Evolutionary conservation across 306 rosid species (phyloP), one percentile per base, ranked within the genome.

Genomic region (Vigna angularis): DNA sequence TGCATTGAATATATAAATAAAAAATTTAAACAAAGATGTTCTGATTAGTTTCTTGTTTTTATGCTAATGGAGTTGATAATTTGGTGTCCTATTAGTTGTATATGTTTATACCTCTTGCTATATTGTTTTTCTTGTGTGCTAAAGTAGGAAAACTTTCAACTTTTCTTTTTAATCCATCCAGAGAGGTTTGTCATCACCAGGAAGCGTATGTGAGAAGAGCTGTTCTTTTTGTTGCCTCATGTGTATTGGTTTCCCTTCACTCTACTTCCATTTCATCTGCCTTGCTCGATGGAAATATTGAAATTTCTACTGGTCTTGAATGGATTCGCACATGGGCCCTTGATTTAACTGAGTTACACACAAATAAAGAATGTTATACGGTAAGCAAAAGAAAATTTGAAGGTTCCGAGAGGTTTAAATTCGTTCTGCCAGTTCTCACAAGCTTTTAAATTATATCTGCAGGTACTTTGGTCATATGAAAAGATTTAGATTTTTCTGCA

Each of bases 171-270:
- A 72, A 53, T 51, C 81, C 67, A 36, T 88, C 83, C 88, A 95
- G 97, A 90, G 91, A 86, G 88, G 59, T 95, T 75, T 87, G 87
- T 84, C 84, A 75, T 82, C 98, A 95, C 88, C 89, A 82, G 83
- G 98, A 92, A 88, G 98, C 96, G 28, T 92, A 92, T 77, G 98
- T 95, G 52, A 91, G 98, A 86, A 91, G 78, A 88, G 91, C 96
- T 16, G 93, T 81, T 65, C 97, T 92, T 69, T 95, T 91, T 78
- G 88, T 93, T 36, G 97, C 98, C 72, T 86, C 98, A 14, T 91
- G 98, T 83, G 70, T 88, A 69, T 80, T 92, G 87, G 76, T 87
- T 12, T 84, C 98, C 4, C 88, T 92, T 63, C 97, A 95, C 83
- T 97, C 98, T 52, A 75, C 96, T 62, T 88, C 70, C 73, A 69